Evolutionary conservation across 2,329 filamentous ascomycete species (phyloP), one percentile per base, ranked within the genome.

Genomic region (Biscogniauxia mediterranea): DNA sequence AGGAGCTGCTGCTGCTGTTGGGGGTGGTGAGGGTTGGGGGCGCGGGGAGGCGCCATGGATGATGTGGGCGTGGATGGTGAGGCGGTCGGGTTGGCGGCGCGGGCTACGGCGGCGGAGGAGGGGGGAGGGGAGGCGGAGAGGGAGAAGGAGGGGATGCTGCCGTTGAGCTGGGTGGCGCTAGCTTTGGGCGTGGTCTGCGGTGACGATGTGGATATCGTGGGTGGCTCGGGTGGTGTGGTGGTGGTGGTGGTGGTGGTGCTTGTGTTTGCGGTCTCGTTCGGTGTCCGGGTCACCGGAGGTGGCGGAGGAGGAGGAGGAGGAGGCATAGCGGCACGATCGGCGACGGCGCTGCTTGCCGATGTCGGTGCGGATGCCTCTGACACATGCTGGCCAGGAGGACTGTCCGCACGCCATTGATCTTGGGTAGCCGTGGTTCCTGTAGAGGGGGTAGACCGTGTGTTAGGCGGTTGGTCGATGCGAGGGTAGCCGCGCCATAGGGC

Each of bases 121-220:
- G 71, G 66, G 2, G 72, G 68, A 8, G 71, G 69, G 0, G 63
- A 61, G 8, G 68, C 59, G 9, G 80, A 78, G 54, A 84, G 79
- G 6, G 79, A 77, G 61, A 86, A 78, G 25, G 74, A 78, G 1
- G 83, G 82, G 1, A 85, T 74, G 11, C 71, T 54, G 11, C 69
- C 66, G 26, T 68, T 61, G 15, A 68, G 67, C 5, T 62, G 56
- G 7, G 59, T 60, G 0, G 75, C 70, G 19, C 69, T 64, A 54
- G 83, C 82, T 68, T 81, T 85, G 9, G 85, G 84, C 0, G 84
- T 86, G 0, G 79, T 79, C 59, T 84, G 80, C 54, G 79, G 63
- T 19, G 70, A 65, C 74, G 5, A 75, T 74, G 38, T 73, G 69
- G 42, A 71, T 66, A 52, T 68, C 52, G 20, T 67, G 26, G 58